These are phyloP conservation scores for Speleostelium caveatum DNA, from an alignment of 78 protist genomes.

Conservation along the genomic window DNA sequence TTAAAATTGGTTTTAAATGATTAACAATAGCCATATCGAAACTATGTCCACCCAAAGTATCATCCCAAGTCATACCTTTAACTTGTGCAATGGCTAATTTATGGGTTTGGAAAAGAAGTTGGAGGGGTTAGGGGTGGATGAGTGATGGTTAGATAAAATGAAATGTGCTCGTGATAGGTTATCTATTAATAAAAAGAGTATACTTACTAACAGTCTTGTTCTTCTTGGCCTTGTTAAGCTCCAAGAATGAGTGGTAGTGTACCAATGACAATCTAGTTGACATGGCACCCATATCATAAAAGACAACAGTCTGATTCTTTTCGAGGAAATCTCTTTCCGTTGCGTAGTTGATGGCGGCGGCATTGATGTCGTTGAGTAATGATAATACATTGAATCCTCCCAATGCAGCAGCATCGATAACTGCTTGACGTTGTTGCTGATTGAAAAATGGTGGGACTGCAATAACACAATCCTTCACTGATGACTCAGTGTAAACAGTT, in stretches of 20 bases:
- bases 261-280: conserved; percentile 66
- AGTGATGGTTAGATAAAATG: not conserved
- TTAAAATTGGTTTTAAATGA: conserved; percentile 40
- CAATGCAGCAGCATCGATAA: conserved; percentile 84
- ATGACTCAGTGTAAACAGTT: not conserved
- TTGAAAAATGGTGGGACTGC: conserved; percentile 84
- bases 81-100: conserved; percentile 34
- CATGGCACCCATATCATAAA: conserved; percentile 87
- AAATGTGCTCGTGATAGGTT: not conserved
- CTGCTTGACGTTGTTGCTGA: conserved; percentile 84
- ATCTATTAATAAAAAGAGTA: not conserved
- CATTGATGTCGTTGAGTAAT: conserved; percentile 48
- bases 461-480: conserved; percentile 67
- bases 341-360: conserved; percentile 68
- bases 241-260: conserved; percentile 6
- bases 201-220: conserved; percentile 31
- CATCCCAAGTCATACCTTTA: conserved; percentile 62
- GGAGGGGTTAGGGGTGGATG: not conserved
- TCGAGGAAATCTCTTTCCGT: conserved; percentile 51
- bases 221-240: conserved; percentile 35
- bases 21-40: conserved; percentile 80
- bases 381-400: conserved; percentile 78
- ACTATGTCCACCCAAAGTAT: conserved; percentile 82
- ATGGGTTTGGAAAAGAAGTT: too few species aligned
- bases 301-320: conserved; percentile 40